Evolutionary conservation across 2,329 filamentous ascomycete species (phyloP).

Genomic region (Ascochyta lentis): DNA sequence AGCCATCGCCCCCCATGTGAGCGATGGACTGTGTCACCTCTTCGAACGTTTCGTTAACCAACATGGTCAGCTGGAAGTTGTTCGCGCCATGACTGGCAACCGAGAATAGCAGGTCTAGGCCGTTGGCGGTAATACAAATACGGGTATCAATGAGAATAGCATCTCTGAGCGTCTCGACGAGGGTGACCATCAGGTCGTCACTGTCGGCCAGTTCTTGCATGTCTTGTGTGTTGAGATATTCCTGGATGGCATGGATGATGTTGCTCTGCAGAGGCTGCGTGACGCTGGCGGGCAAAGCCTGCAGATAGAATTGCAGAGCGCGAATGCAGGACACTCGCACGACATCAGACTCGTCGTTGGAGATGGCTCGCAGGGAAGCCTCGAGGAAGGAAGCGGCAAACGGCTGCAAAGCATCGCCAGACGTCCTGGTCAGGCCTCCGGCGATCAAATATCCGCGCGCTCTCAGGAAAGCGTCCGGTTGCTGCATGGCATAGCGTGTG

Average conservation of each 20-base stretch:
- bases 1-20: slow-evolving; percentile 69
- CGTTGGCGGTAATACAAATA: slow-evolving; percentile 76
- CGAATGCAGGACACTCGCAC: slow-evolving; percentile 93
- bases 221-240: slow-evolving; percentile 82
- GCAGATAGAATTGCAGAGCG: slow-evolving; percentile 74
- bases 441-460: slow-evolving; percentile 88
- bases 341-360: slow-evolving; percentile 78
- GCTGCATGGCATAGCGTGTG: slow-evolving; percentile 77
- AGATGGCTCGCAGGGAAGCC: slow-evolving; percentile 76
- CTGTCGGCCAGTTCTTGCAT: slow-evolving; percentile 83
- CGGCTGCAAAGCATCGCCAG: slow-evolving; percentile 60
- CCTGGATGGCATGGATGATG: slow-evolving; percentile 66
- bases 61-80: slow-evolving; percentile 88
- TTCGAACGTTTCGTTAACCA: slow-evolving; percentile 91
- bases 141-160: slow-evolving; percentile 80
- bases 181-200: slow-evolving; percentile 88
- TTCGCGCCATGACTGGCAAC: slow-evolving; percentile 86
- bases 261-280: slow-evolving; percentile 66
- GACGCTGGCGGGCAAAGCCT: slow-evolving; percentile 57
- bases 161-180: slow-evolving; percentile 85
- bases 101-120: slow-evolving; percentile 83
- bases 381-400: slow-evolving; percentile 71
- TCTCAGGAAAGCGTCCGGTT: slow-evolving; percentile 76
- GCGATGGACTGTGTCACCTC: slow-evolving; percentile 77
- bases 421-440: slow-evolving; percentile 76